Percentiles rank a stretch among this genome's conserved stretches.
phyloP scores from a whole-genome alignment of 768 basidiomycete genomes.

The Kwoniella mangroviensis region DNA sequence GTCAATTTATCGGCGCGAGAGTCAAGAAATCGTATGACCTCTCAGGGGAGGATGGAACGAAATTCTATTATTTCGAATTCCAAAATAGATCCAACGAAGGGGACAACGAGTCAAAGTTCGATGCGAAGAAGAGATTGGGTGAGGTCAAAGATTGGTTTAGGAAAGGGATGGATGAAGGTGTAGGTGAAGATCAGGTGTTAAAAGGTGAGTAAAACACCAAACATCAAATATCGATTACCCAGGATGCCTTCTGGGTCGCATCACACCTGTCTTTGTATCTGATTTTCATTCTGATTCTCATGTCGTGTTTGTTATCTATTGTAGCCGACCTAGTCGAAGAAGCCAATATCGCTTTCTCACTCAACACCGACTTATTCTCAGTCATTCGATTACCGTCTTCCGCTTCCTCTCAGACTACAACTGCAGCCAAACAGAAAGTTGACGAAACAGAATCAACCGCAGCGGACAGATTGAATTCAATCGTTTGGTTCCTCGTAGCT shows the following conservation, averaged over 20 bases:
- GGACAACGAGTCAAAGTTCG: conserved; percentile 36
- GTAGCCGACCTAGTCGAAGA: conserved; percentile 46
- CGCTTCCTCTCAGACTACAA: background rate
- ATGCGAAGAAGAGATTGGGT: conserved; percentile 61
- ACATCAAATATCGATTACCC: too few relatives aligned
- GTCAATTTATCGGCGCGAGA: conserved; percentile 69
- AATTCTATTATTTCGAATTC: conserved; percentile 69
- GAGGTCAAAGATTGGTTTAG: conserved; percentile 69
- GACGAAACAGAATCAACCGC: background rate
- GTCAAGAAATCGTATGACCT: conserved; percentile 73
- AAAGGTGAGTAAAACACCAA: conserved; percentile 40
- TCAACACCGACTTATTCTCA: conserved; percentile 51
- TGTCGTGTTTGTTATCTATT: too few relatives aligned
- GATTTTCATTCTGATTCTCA: background rate
- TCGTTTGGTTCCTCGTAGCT: conserved; percentile 16
- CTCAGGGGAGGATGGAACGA: conserved; percentile 64
- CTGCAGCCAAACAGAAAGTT: background rate
- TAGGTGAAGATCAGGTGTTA: conserved; percentile 44
- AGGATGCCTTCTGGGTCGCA: too few relatives aligned
- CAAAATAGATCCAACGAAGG: conserved; percentile 61
- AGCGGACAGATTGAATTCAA: conserved; percentile 12
- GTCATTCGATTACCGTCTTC: conserved; percentile 32
- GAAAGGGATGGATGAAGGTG: conserved; percentile 50
- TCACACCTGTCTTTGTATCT: too few relatives aligned
- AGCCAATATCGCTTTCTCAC: conserved; percentile 49